Evolutionary conservation across 108 stramenopile species (phyloP).

Genomic region (Pseudonitzschia multiseries): DNA sequence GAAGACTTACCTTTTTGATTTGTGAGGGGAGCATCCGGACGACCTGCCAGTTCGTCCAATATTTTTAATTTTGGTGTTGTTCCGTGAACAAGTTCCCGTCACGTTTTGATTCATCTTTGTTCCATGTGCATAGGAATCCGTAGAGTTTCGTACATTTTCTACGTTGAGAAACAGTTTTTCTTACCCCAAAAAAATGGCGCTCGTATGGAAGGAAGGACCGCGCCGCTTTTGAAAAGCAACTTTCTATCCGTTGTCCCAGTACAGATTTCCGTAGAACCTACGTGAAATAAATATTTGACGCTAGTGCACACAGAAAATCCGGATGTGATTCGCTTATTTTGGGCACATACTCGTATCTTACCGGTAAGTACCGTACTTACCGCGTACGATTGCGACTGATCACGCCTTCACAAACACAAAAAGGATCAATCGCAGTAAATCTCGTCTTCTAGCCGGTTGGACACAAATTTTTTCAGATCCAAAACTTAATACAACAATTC

Average conservation of each 20-base stretch:
- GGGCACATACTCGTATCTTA: too few relatives aligned
- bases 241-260: neutral
- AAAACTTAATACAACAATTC: neutral
- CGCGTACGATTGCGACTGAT: too few relatives aligned
- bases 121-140: neutral
- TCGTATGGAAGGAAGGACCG: conserved; percentile 2
- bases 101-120: neutral
- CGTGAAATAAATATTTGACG: neutral
- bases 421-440: neutral
- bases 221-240: neutral
- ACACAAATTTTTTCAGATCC: too few relatives aligned
- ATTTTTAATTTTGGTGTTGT: neutral
- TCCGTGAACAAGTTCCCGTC: neutral
- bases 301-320: too few relatives aligned
- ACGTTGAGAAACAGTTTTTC: neutral
- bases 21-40: neutral
- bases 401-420: too few relatives aligned
- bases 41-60: too few relatives aligned
- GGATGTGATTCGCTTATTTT: too few relatives aligned
- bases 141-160: neutral
- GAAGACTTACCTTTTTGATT: conserved; percentile 5
- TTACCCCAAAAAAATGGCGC: neutral
- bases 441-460: neutral
- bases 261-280: neutral
- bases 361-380: too few relatives aligned